These are phyloP conservation scores for Pseudogymnoascus sp. DNA, from an alignment of 2,329 filamentous ascomycete species.

Conservation along the genomic window DNA sequence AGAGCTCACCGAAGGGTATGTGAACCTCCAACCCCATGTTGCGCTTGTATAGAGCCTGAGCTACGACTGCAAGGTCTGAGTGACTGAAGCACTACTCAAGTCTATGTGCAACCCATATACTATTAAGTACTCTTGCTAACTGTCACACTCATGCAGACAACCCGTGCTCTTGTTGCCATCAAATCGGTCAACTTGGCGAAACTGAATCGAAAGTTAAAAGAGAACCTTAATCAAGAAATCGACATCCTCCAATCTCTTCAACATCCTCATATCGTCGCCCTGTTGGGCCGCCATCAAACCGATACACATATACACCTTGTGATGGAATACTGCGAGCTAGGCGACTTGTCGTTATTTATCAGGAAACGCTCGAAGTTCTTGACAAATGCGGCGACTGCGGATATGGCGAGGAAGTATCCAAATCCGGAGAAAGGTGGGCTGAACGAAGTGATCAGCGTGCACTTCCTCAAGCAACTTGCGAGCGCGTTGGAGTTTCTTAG, in stretches of 20 bases:
- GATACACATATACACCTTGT: constrained; percentile 86
- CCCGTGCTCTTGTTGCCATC: constrained; percentile 80
- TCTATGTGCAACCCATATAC: neutral
- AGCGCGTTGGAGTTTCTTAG: constrained; percentile 88
- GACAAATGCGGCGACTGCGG: constrained; percentile 72
- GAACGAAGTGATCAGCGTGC: constrained; percentile 90
- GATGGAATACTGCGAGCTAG: constrained; percentile 97
- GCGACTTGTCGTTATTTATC: constrained; percentile 91
- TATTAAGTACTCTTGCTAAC: neutral
- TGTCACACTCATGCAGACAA: constrained; percentile 47
- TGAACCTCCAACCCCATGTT: constrained; percentile 17
- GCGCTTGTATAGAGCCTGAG: neutral
- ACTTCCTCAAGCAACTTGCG: constrained; percentile 90
- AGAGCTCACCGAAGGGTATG: constrained; percentile 77
- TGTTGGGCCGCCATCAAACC: constrained; percentile 90
- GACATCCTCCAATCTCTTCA: constrained; percentile 88
- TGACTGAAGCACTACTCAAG: constrained; percentile 4
- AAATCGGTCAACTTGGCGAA: constrained; percentile 90
- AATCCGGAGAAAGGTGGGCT: constrained; percentile 76
- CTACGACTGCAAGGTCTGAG: neutral
- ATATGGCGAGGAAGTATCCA: constrained; percentile 91
- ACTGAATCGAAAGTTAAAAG: constrained; percentile 90
- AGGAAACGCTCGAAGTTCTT: constrained; percentile 80
- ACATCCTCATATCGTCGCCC: constrained; percentile 92
- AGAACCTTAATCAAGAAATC: constrained; percentile 93